Conservation (phyloP, 768 basidiomycete species). For the Mycena vulgaris region DNA sequence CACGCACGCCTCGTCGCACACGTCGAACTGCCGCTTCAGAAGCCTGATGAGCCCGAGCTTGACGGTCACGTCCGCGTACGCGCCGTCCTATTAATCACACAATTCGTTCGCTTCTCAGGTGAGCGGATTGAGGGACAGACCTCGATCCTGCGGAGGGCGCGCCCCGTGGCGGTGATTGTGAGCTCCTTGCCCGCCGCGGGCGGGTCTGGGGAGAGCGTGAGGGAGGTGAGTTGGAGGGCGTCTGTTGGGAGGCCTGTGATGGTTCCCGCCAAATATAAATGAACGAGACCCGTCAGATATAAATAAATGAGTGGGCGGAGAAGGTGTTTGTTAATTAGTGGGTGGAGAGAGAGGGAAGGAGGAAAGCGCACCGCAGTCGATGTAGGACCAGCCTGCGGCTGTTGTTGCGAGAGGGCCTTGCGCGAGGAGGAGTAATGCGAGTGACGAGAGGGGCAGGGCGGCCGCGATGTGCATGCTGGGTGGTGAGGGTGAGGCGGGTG, state of each 20-base stretch:
- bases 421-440: no score
- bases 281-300: no score
- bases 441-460: no score
- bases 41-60: conserved; percentile 83
- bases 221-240: conserved; percentile 75
- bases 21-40: conserved; percentile 73
- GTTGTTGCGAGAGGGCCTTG: no score
- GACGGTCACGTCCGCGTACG: conserved; percentile 74
- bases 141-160: conserved; percentile 70
- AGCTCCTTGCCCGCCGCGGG: conserved; percentile 89
- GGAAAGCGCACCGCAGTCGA: neutral
- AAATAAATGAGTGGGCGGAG: no score
- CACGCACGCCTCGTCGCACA: conserved; percentile 83
- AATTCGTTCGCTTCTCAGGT: neutral
- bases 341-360: no score
- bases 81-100: conserved; percentile 66
- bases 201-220: conserved; percentile 87
- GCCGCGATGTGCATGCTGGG: no score
- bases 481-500: no score
- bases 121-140: conserved; percentile 55
- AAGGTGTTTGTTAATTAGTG: neutral
- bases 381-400: neutral
- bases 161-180: conserved; percentile 84
- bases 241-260: conserved; percentile 59
- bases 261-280: no score